These are phyloP conservation scores for Ceratocystis cubensis DNA, from an alignment of 2,329 filamentous ascomycete genomes.

Conservation along the genomic window DNA sequence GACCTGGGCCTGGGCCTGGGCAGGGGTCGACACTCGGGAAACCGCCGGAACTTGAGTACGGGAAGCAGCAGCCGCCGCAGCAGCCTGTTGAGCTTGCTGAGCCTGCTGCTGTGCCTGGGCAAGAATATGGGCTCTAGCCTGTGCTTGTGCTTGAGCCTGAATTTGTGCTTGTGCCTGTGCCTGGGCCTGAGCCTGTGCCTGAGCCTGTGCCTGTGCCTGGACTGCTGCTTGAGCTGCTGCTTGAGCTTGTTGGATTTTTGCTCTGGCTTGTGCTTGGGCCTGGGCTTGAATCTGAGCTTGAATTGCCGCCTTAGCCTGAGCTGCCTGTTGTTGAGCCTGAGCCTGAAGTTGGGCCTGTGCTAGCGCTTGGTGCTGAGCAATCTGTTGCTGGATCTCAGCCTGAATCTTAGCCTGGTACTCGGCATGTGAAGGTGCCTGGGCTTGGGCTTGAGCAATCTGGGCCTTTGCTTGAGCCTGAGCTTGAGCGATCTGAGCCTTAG, in stretches of 20 bases:
- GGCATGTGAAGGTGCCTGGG: slow-evolving; percentile 9
- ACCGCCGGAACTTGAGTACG: slow-evolving; percentile 6
- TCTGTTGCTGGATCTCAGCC: slow-evolving; percentile 16
- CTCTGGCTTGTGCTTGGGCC: slow-evolving; percentile 22
- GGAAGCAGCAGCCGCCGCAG: slow-evolving; percentile 20
- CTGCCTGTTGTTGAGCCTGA: slow-evolving; percentile 19
- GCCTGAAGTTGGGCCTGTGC: slow-evolving; percentile 19
- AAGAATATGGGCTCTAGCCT: slow-evolving; percentile 17
- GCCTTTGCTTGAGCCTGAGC: slow-evolving; percentile 19
- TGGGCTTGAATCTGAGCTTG: slow-evolving; percentile 21
- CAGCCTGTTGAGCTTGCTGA: slow-evolving; percentile 23
- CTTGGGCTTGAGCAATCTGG: slow-evolving; percentile 20
- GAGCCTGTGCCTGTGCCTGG: slow-evolving; percentile 21
- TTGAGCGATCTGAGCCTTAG: slow-evolving; percentile 17
- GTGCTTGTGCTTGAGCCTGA: slow-evolving; percentile 22
- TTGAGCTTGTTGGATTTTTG: slow-evolving; percentile 10
- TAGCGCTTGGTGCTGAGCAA: slow-evolving; percentile 17
- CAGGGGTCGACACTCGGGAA: background rate
- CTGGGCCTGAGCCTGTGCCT: slow-evolving; percentile 22
- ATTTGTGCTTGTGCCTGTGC: slow-evolving; percentile 11
- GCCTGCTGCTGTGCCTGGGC: slow-evolving; percentile 19
- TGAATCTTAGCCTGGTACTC: slow-evolving; percentile 18
- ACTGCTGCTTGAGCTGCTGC: slow-evolving; percentile 24
- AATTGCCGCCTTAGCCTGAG: slow-evolving; percentile 24
- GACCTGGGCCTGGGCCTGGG: background rate